Conservation (phyloP, 768 basidiomycete genomes). For the Russula vinacea region DNA sequence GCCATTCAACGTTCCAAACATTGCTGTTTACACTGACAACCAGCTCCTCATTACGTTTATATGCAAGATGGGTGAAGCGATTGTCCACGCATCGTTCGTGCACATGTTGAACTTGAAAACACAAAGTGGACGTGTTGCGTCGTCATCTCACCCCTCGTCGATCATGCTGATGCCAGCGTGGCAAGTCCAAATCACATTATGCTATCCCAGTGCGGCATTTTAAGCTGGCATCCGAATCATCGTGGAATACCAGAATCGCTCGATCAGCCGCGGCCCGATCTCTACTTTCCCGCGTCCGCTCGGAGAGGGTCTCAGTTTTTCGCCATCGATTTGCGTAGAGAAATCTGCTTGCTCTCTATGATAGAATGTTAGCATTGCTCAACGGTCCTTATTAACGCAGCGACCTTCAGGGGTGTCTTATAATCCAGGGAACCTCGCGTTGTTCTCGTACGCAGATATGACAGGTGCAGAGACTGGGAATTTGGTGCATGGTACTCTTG, state of each 20-base stretch:
- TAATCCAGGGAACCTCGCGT: too few species aligned
- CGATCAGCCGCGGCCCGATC: constrained; percentile 81
- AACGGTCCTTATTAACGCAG: too few species aligned
- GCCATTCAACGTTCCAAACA: constrained; percentile 39
- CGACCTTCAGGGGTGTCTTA: too few species aligned
- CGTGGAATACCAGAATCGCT: constrained; percentile 89
- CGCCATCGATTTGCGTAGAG: not conserved
- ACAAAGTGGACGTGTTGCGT: constrained; percentile 92
- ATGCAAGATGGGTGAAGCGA: constrained; percentile 84
- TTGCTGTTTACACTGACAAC: constrained; percentile 97
- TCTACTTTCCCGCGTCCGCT: constrained; percentile 85
- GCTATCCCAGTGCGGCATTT: not conserved
- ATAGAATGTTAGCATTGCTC: too few species aligned
- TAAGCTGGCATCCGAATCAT: constrained; percentile 69
- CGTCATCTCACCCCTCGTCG: constrained; percentile 84
- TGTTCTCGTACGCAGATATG: too few species aligned
- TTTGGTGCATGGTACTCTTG: not conserved
- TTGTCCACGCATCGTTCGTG: constrained; percentile 86
- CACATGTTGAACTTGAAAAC: constrained; percentile 70
- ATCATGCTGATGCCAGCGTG: constrained; percentile 87
- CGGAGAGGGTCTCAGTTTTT: constrained; percentile 68
- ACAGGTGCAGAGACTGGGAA: not conserved
- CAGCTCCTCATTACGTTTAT: constrained; percentile 92
- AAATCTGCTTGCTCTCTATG: constrained; percentile 35
- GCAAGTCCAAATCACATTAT: constrained; percentile 44